Conservation (phyloP, 768 basidiomycete species). For the Phanerochaete carnosa region DNA sequence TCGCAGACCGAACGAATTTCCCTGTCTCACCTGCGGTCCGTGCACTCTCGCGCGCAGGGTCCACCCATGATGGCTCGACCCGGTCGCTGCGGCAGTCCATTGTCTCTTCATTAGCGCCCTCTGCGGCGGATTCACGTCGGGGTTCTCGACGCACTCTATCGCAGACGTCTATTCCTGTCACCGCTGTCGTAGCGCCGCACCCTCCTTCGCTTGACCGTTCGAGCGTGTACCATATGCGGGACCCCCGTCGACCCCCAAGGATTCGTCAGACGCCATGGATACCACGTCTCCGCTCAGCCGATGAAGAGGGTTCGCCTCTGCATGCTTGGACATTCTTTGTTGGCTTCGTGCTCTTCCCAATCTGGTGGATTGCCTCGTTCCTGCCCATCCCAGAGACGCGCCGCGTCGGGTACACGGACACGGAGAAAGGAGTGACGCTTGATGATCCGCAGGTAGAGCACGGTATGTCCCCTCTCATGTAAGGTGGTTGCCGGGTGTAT, state of each 20-base stretch:
- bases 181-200: slow-evolving; percentile 73
- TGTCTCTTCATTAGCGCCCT: slow-evolving; percentile 7
- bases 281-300: slow-evolving; percentile 52
- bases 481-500: neutral
- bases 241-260: slow-evolving; percentile 65
- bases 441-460: slow-evolving; percentile 80
- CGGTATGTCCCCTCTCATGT: slow-evolving; percentile 41
- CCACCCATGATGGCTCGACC: slow-evolving; percentile 25
- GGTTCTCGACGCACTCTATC: slow-evolving; percentile 50
- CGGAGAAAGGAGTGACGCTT: slow-evolving; percentile 67
- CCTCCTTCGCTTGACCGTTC: slow-evolving; percentile 66
- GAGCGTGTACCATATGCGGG: slow-evolving; percentile 73
- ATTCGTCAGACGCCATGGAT: slow-evolving; percentile 61
- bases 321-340: slow-evolving; percentile 80
- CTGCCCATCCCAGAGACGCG: slow-evolving; percentile 62
- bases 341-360: slow-evolving; percentile 58
- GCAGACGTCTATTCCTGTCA: slow-evolving; percentile 74
- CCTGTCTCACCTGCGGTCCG: slow-evolving; percentile 9
- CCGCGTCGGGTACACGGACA: slow-evolving; percentile 48
- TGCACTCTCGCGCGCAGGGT: slow-evolving; percentile 28
- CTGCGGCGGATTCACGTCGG: neutral
- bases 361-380: slow-evolving; percentile 63
- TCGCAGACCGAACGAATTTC: slow-evolving; percentile 32
- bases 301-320: slow-evolving; percentile 46
- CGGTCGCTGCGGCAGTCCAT: slow-evolving; percentile 26